Conservation (phyloP, 495 filamentous ascomycete species). For the Penicillium coffeae region DNA sequence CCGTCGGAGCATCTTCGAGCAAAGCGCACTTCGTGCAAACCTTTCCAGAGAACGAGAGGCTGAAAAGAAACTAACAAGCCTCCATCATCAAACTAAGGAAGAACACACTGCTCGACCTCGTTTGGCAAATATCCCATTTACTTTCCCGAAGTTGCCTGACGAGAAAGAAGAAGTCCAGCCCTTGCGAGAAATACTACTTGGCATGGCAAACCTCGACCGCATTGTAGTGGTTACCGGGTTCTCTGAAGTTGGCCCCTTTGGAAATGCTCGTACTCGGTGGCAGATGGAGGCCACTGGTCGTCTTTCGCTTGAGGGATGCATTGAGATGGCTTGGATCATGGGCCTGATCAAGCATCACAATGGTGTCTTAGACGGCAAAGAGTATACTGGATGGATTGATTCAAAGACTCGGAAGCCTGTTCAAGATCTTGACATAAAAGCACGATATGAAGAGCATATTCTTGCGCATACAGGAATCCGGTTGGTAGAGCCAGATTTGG, state of each 20-base stretch:
- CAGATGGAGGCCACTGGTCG: slow-evolving; percentile 97
- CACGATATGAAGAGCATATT: slow-evolving; percentile 93
- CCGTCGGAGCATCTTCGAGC: slow-evolving; percentile 87
- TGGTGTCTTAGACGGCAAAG: slow-evolving; percentile 91
- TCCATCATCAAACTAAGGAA: slow-evolving; percentile 86
- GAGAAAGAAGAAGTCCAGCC: slow-evolving; percentile 89
- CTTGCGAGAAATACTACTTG: slow-evolving; percentile 79
- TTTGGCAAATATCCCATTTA: slow-evolving; percentile 94
- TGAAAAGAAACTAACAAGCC: slow-evolving; percentile 96
- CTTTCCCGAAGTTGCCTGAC: slow-evolving; percentile 86
- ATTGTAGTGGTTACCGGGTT: slow-evolving; percentile 97
- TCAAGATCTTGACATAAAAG: slow-evolving; percentile 95
- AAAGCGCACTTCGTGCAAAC: slow-evolving; percentile 85
- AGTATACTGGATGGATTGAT: slow-evolving; percentile 97
- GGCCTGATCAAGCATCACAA: slow-evolving; percentile 98
- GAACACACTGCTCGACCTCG: slow-evolving; percentile 88
- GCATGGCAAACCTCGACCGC: slow-evolving; percentile 97
- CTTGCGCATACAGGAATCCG: slow-evolving; percentile 97
- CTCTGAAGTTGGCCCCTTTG: slow-evolving; percentile 94
- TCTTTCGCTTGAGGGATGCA: slow-evolving; percentile 95
- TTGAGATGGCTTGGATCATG: slow-evolving; percentile 99
- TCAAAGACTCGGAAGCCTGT: slow-evolving; percentile 90
- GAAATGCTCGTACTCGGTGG: slow-evolving; percentile 96
- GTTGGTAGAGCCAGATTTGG: slow-evolving; percentile 95
- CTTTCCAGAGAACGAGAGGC: slow-evolving; percentile 93